These are phyloP conservation scores for Primulina huaijiensis DNA, from an alignment of 257 asterid genomes.

Conservation along the genomic window DNA sequence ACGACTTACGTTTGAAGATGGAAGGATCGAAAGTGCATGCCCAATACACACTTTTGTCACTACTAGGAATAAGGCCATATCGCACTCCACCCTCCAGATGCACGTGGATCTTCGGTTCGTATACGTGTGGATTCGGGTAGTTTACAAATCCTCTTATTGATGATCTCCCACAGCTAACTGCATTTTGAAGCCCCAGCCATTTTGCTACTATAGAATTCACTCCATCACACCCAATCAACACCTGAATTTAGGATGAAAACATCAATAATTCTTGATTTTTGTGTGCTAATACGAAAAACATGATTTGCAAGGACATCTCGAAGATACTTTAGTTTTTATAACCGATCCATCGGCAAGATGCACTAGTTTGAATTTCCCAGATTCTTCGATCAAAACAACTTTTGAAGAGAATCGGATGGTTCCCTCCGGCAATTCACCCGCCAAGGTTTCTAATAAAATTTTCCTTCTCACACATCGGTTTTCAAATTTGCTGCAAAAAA, in stretches of 20 bases:
- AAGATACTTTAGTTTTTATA: constrained; percentile 53
- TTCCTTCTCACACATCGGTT: constrained; percentile 60
- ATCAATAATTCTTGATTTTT: neutral
- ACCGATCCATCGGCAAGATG: constrained; percentile 75
- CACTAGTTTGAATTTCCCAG: constrained; percentile 54
- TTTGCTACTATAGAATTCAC: constrained; percentile 69
- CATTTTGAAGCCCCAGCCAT: constrained; percentile 61
- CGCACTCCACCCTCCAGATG: constrained; percentile 43
- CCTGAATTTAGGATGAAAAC: constrained; percentile 34
- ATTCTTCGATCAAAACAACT: constrained; percentile 59
- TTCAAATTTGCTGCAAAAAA: constrained; percentile 43
- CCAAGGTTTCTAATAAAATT: constrained; percentile 52
- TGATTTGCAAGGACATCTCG: neutral
- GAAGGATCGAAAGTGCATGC: constrained; percentile 39
- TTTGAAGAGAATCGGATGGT: constrained; percentile 66
- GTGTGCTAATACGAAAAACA: neutral
- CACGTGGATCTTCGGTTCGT: constrained; percentile 27
- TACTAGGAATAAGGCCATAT: constrained; percentile 37
- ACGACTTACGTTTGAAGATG: constrained; percentile 30
- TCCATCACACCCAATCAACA: constrained; percentile 83
- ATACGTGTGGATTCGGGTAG: constrained; percentile 56
- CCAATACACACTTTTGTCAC: constrained; percentile 44
- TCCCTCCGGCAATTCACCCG: constrained; percentile 63
- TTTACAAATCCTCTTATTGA: constrained; percentile 68
- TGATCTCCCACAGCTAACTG: constrained; percentile 48